Conservation (phyloP, 1,284 basidiomycete species). For the Amylostereum areolatum region DNA sequence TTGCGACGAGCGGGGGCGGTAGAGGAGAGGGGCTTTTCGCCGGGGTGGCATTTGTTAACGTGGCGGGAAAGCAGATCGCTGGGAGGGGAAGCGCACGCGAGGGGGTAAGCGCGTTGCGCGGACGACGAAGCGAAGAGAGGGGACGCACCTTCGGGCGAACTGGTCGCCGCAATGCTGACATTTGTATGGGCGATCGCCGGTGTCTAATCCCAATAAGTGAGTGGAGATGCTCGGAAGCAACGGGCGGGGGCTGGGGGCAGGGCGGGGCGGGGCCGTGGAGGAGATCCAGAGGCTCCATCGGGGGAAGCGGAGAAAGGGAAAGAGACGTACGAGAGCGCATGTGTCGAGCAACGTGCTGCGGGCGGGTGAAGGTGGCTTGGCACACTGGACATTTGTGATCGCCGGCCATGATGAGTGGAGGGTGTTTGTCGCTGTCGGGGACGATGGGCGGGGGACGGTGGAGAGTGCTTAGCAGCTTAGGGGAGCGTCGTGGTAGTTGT, state of each 20-base stretch:
- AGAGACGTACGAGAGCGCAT: slow-evolving; percentile 77
- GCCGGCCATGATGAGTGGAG: slow-evolving; percentile 25
- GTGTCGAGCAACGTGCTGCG: slow-evolving; percentile 86
- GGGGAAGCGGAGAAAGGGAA: slow-evolving; percentile 8
- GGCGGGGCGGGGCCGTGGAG: slow-evolving; percentile 7
- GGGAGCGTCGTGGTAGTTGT: not conserved
- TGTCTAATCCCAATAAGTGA: slow-evolving; percentile 45
- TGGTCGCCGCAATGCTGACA: slow-evolving; percentile 86
- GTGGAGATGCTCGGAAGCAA: slow-evolving; percentile 7
- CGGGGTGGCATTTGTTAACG: slow-evolving; percentile 84
- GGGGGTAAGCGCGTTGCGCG: not conserved
- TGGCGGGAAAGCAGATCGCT: slow-evolving; percentile 85
- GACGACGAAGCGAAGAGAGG: slow-evolving; percentile 1
- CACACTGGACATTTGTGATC: slow-evolving; percentile 68
- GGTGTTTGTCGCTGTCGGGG: not conserved
- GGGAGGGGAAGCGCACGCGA: slow-evolving; percentile 3
- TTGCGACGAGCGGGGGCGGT: slow-evolving; percentile 42
- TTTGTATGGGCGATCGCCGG: slow-evolving; percentile 89
- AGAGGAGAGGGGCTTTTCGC: slow-evolving; percentile 53
- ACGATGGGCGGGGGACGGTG: not conserved
- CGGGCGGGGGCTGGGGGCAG: slow-evolving; percentile 9
- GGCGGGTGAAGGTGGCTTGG: slow-evolving; percentile 82
- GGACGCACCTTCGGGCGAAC: slow-evolving; percentile 74
- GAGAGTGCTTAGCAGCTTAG: not conserved
- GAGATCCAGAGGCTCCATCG: slow-evolving; percentile 1